Base-by-base conservation (phyloP, 176 grass and related monocot genomes). In the Tillandsia leiboldiana region DNA sequence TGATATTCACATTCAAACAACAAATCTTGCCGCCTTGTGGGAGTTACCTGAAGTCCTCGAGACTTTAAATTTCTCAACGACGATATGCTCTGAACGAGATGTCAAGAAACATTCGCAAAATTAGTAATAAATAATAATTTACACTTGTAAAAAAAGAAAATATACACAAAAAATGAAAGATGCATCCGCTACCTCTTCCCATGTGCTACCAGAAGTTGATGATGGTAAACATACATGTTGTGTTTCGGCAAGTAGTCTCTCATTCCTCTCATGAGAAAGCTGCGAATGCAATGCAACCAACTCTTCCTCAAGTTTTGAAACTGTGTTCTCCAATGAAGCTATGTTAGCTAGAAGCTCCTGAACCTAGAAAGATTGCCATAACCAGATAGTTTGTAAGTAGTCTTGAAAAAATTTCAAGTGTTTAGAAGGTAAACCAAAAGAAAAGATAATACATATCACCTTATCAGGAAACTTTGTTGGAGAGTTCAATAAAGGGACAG, bases 241-340 rank as follows among this genome's bases (percentile, higher is more conserved):
- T 73, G 77, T 83, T 86, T 94, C 84, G 49, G 90, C 84, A 73
- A 93, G 82, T 71, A 83, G 72, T 56, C 89, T 74, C 73, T 92
- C 89, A 51, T 90, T 85, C 75, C 95, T 87, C 71, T 94, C 95
- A 75, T 85, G 82, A 68, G 87, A 99, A 71, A 99, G 77, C 14
- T 77, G 86, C 64, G 87, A 87, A 65, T 94, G 88, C 64, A 99
- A 83, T 58, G 86, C 80, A 83, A 80, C 84, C 67, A 99, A 74
- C 70, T 99, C 90, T 63, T 99, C 88, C 78, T 99, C 90, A 0
- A 99, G 90, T 53, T 93, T 83, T 10, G 57, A 86, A 24, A 99
- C 82, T 20, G 87, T 80, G 14, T 48, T 80, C 79, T 99, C 94
- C 78, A 93, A 75, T 63, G 82, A 81, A 51, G 82, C 66, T 12